Percentiles rank a stretch among this genome's conserved stretches.
Evolutionary conservation across 2,329 filamentous ascomycete species (phyloP).

Genomic region (Pseudogymnoascus sp.): DNA sequence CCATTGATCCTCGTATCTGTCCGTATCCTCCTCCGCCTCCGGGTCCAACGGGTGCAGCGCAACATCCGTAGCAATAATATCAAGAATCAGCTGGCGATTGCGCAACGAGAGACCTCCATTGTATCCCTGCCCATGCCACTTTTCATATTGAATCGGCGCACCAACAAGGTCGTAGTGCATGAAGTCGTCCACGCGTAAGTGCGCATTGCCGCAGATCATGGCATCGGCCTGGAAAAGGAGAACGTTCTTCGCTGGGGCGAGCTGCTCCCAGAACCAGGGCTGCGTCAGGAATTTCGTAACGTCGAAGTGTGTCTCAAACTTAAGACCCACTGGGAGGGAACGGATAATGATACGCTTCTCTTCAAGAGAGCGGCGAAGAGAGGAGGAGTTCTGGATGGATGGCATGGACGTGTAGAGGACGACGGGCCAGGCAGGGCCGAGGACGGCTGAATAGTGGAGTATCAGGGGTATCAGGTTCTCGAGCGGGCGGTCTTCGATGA

Average conservation of each 20-base stretch:
- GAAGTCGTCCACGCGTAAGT: conserved; percentile 23
- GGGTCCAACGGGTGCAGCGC: conserved; percentile 20
- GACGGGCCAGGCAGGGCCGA: conserved; percentile 37
- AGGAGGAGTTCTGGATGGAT: conserved; percentile 20
- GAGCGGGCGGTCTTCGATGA: conserved; percentile 29
- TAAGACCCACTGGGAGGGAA: conserved; percentile 27
- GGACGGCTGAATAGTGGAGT: conserved; percentile 30
- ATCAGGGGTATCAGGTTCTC: conserved; percentile 28
- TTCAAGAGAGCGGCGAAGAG: conserved; percentile 29
- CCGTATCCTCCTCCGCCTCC: conserved; percentile 19
- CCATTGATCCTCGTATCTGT: conserved; percentile 25
- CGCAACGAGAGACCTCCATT: conserved; percentile 30
- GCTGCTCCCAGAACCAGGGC: conserved; percentile 29
- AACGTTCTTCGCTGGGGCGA: conserved; percentile 28
- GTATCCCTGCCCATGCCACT: conserved; percentile 17
- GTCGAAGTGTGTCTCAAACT: conserved; percentile 27
- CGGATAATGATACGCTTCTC: conserved; percentile 29
- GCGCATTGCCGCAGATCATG: conserved; percentile 26
- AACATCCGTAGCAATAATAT: conserved; percentile 14
- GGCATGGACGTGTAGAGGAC: conserved; percentile 32
- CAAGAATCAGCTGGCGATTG: conserved; percentile 27
- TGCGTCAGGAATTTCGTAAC: conserved; percentile 32
- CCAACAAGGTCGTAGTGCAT: conserved; percentile 30
- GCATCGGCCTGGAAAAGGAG: conserved; percentile 28
- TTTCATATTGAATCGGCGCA: conserved; percentile 26